Percentiles rank a stretch among this genome's conserved stretches.
Evolutionary conservation across 2,329 filamentous ascomycete species (phyloP).

Genomic region (Fusarium cyanostomum): DNA sequence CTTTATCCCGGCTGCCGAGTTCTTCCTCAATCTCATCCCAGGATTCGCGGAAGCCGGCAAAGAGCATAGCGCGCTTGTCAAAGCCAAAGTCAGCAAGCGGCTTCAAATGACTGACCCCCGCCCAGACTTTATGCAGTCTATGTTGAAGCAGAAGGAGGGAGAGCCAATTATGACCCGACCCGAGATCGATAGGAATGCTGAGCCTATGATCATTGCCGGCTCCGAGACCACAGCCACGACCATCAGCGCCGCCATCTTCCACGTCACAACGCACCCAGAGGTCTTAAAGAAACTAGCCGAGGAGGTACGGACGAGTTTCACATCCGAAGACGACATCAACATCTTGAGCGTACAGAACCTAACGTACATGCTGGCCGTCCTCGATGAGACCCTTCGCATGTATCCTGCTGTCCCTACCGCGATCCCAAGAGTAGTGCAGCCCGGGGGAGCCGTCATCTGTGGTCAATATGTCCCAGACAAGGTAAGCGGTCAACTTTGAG

Average conservation of each 20-base stretch:
- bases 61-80: too few species aligned
- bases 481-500: conserved; percentile 23
- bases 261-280: conserved; percentile 34
- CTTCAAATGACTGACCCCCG: background rate
- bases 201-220: conserved; percentile 43
- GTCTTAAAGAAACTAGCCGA: conserved; percentile 41
- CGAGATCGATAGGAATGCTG: too few species aligned
- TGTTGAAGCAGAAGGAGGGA: background rate
- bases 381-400: conserved; percentile 54
- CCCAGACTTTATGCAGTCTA: background rate
- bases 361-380: conserved; percentile 46
- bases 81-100: background rate
- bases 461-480: conserved; percentile 45
- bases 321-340: conserved; percentile 50
- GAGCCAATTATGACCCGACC: too few species aligned
- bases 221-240: conserved; percentile 51
- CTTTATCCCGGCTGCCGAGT: too few species aligned
- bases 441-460: conserved; percentile 44
- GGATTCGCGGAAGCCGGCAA: too few species aligned
- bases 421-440: too few species aligned
- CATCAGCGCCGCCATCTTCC: too few species aligned
- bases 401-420: conserved; percentile 31
- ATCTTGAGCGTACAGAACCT: conserved; percentile 18
- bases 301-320: conserved; percentile 54
- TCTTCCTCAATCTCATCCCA: too few species aligned